These are phyloP conservation scores for Mucor saturninus DNA, from an alignment of 371 early-diverging fungal genomes.

Conservation along the genomic window DNA sequence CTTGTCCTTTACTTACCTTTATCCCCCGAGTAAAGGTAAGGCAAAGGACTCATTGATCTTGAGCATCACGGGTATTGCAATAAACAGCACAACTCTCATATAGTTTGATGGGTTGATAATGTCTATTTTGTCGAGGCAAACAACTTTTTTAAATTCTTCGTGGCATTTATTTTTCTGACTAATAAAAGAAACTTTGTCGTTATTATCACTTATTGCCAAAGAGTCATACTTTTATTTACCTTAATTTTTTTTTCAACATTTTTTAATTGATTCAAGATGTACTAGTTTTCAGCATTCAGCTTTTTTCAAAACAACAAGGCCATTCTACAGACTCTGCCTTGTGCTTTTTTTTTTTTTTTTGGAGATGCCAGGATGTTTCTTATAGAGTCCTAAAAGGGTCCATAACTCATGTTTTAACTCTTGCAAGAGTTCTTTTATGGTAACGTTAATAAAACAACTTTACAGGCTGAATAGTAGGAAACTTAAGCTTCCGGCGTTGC, in stretches of 20 bases:
- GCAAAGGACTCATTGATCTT: too few relatives aligned
- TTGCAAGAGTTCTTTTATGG: slow-evolving; percentile 3
- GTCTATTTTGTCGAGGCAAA: too few relatives aligned
- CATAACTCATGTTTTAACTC: background rate
- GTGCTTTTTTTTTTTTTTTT: background rate
- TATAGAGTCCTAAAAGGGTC: background rate
- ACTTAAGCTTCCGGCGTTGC: background rate
- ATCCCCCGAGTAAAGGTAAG: too few relatives aligned
- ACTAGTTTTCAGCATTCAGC: background rate
- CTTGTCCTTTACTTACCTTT: too few relatives aligned
- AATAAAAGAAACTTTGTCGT: slow-evolving; percentile 1
- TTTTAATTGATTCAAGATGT: slow-evolving; percentile 3
- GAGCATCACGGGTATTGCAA: too few relatives aligned
- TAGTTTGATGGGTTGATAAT: too few relatives aligned
- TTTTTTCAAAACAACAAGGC: slow-evolving; percentile 1
- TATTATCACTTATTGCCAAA: background rate
- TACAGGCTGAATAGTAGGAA: slow-evolving; percentile 3
- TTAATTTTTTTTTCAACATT: slow-evolving; percentile 1
- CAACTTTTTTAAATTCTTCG: too few relatives aligned
- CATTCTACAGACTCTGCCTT: background rate
- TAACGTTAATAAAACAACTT: slow-evolving; percentile 1
- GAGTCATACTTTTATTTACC: slow-evolving; percentile 2
- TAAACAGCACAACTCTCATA: too few relatives aligned
- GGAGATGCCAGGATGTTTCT: background rate
- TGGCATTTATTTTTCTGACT: background rate